Conservation (phyloP, 306 rosid species). For the Cucumis hystrix region DNA sequence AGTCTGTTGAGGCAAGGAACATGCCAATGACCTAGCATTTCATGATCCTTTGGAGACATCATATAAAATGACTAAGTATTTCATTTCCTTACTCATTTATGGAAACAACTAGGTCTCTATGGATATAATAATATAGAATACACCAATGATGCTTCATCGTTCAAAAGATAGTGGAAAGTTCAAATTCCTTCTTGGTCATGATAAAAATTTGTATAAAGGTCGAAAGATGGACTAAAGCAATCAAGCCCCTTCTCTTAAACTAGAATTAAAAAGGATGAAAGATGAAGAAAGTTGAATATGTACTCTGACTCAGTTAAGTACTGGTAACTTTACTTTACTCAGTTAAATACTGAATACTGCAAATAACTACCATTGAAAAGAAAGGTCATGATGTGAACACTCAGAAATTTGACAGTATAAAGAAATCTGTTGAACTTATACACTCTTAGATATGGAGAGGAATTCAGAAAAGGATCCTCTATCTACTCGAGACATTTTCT, state of each 20-base stretch:
- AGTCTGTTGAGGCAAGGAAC: neutral
- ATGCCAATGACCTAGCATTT: neutral
- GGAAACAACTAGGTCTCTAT: constrained; percentile 5
- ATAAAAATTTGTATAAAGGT: constrained; percentile 1
- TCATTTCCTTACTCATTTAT: neutral
- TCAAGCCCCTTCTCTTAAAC: neutral
- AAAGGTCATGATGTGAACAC: constrained; percentile 3
- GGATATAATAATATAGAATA: neutral
- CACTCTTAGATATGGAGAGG: neutral
- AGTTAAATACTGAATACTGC: neutral
- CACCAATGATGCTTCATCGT: neutral
- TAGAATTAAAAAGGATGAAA: neutral
- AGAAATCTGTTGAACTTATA: neutral
- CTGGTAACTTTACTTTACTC: neutral
- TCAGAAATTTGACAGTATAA: neutral
- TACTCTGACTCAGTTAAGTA: neutral
- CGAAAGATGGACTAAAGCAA: neutral
- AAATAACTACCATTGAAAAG: neutral
- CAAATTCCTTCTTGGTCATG: neutral
- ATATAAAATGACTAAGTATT: neutral
- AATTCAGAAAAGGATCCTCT: neutral
- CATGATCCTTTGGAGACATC: too few species aligned
- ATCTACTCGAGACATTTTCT: neutral
- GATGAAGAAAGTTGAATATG: constrained; percentile 1
- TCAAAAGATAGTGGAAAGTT: neutral